These are phyloP conservation scores for Caloboletus inedulis DNA, from an alignment of 1,284 basidiomycete genomes.

Conservation along the genomic window DNA sequence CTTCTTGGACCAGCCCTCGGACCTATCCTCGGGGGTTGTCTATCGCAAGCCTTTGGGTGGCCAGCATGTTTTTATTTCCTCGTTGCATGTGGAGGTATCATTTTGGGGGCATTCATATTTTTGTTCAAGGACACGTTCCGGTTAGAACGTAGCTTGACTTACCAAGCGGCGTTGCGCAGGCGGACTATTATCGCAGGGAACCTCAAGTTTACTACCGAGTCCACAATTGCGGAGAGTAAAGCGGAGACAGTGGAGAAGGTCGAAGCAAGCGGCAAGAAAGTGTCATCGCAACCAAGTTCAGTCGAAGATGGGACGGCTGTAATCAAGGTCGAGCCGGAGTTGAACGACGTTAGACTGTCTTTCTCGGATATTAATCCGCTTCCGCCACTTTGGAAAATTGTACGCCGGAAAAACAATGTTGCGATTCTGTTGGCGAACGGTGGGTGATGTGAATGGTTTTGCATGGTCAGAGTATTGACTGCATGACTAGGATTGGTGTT, in stretches of 20 bases:
- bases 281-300: conserved; percentile 7
- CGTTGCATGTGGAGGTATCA: conserved; percentile 56
- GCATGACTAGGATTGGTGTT: conserved; percentile 59
- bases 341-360: conserved; percentile 51
- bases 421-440: conserved; percentile 69
- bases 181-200: conserved; percentile 13
- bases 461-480: neutral
- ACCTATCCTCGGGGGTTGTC: conserved; percentile 66
- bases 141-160: conserved; percentile 72
- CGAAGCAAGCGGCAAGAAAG: conserved; percentile 7
- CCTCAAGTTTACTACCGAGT: conserved; percentile 13
- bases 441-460: conserved; percentile 30
- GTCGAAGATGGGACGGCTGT: conserved; percentile 14
- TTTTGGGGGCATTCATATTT: conserved; percentile 57
- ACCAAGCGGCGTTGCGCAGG: conserved; percentile 57
- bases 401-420: conserved; percentile 65
- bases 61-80: conserved; percentile 82
- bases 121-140: conserved; percentile 84
- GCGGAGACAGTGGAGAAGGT: conserved; percentile 6
- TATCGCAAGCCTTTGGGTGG: conserved; percentile 73
- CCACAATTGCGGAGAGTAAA: conserved; percentile 5
- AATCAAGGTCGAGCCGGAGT: conserved; percentile 6
- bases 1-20: conserved; percentile 65
- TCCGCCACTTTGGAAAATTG: conserved; percentile 53
- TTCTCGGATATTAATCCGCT: conserved; percentile 74